A percentile compares a stretch with the other conserved stretches of the same genome.
Conservation (phyloP, 2,329 filamentous ascomycete genomes). For the Didymella glomerata region DNA sequence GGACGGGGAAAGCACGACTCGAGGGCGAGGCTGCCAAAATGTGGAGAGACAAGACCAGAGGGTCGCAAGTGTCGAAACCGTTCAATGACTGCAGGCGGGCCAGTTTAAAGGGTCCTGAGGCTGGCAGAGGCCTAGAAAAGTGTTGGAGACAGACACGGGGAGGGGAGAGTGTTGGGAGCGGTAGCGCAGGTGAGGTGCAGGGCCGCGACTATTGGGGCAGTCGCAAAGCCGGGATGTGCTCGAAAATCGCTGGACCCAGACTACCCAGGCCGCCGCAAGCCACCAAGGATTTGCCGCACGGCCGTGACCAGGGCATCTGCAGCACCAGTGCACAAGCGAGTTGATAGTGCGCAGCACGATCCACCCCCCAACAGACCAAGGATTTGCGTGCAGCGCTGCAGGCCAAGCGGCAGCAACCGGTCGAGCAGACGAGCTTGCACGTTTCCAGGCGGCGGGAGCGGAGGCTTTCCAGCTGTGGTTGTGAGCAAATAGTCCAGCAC, state of each 20-base stretch:
- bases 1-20: conserved; percentile 16
- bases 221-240: conserved; percentile 38
- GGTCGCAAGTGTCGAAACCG: conserved; percentile 26
- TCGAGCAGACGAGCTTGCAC: conserved; percentile 15
- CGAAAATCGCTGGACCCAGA: conserved; percentile 40
- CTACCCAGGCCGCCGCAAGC: conserved; percentile 11
- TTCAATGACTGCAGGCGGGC: conserved; percentile 31
- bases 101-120: conserved; percentile 44
- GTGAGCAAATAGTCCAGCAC: not conserved
- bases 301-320: conserved; percentile 25
- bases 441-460: conserved; percentile 19
- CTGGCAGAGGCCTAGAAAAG: conserved; percentile 46
- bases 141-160: conserved; percentile 32
- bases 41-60: conserved; percentile 20
- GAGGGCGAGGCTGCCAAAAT: conserved; percentile 15
- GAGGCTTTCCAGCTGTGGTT: conserved; percentile 5
- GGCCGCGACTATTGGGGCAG: conserved; percentile 45
- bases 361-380: conserved; percentile 47
- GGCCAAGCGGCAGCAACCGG: conserved; percentile 44
- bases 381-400: conserved; percentile 33
- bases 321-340: conserved; percentile 43
- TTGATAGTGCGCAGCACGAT: conserved; percentile 37
- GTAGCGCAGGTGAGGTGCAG: conserved; percentile 44
- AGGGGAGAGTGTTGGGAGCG: conserved; percentile 46
- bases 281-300: conserved; percentile 29